A percentile compares a stretch with the other conserved stretches of the same genome.
phyloP scores from a whole-genome alignment of 1,284 basidiomycete genomes.

The Xanthoconium separans region DNA sequence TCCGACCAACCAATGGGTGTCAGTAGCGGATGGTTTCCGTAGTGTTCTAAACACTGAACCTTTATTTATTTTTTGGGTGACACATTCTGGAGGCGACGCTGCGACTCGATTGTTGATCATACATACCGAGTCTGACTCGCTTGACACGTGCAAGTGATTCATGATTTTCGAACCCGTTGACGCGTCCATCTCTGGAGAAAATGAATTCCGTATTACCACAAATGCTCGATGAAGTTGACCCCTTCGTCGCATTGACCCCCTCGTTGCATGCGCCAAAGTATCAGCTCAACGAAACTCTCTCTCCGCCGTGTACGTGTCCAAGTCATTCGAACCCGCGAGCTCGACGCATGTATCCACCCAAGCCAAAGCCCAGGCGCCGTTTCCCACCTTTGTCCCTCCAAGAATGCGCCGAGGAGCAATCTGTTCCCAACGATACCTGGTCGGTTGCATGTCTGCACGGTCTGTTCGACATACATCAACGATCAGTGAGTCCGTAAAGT shows the following conservation, averaged over 20 bases:
- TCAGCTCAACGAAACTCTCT: conserved; percentile 22
- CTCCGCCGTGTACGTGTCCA: conserved; percentile 17
- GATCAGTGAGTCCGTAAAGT: background rate
- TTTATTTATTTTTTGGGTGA: too few relatives aligned
- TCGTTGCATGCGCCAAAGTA: background rate
- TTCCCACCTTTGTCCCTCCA: conserved; percentile 71
- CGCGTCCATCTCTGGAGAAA: background rate
- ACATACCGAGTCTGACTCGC: too few relatives aligned
- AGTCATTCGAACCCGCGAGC: conserved; percentile 26
- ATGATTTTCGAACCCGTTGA: too few relatives aligned
- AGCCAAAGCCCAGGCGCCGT: conserved; percentile 74
- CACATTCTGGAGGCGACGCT: too few relatives aligned
- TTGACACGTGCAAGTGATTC: too few relatives aligned
- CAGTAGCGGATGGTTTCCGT: too few relatives aligned
- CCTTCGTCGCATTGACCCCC: background rate
- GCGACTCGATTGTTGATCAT: too few relatives aligned
- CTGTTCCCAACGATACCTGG: conserved; percentile 58
- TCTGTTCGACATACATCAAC: conserved; percentile 41
- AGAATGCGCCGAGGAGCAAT: conserved; percentile 49
- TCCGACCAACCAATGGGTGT: too few relatives aligned
- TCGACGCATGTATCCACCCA: conserved; percentile 78
- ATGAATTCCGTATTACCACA: conserved; percentile 2
- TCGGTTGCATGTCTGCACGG: conserved; percentile 70
- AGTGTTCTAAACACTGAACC: too few relatives aligned
- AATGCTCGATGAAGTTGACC: background rate